phyloP scores from a whole-genome alignment of 225 moss, liverwort and hornwort species.

The Rhytidiadelphus loreus region DNA sequence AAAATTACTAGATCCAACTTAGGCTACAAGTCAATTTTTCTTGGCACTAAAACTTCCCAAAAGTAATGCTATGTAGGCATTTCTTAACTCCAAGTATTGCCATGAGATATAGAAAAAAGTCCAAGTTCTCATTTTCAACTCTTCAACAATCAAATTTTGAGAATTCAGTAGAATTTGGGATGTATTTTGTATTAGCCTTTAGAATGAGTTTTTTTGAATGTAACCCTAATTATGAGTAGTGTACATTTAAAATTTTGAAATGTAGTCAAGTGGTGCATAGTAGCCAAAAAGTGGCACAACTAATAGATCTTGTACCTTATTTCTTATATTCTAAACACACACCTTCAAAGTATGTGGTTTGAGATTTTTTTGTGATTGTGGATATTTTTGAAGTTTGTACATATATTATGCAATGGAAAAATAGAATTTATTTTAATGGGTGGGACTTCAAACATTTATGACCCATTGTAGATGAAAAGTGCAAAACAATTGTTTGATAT shows the following conservation, averaged over 20 bases:
- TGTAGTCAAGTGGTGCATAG: not conserved
- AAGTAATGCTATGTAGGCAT: not conserved
- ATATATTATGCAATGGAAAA: not conserved
- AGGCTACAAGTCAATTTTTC: not conserved
- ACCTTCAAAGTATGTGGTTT: not conserved
- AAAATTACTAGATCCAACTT: not conserved
- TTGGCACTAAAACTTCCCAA: not conserved
- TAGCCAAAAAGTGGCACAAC: not conserved
- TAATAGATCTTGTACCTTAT: not conserved
- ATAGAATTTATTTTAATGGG: not conserved
- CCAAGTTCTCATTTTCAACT: not conserved
- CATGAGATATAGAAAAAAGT: not conserved
- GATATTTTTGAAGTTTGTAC: not conserved
- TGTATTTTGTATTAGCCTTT: not conserved
- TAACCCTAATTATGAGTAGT: not conserved
- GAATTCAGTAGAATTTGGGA: not conserved
- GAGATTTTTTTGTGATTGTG: not conserved
- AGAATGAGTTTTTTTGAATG: not conserved
- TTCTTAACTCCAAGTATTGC: not conserved
- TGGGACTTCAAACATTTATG: not conserved
- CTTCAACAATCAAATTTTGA: not conserved
- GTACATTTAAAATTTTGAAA: not conserved
- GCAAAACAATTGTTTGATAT: not conserved
- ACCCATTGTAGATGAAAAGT: not conserved
- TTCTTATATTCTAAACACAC: fast-evolving